A percentile compares a stretch with the other conserved stretches of the same genome.
Conservation (phyloP, 805 yeast species). For the Blastobotrys muscicola region DNA sequence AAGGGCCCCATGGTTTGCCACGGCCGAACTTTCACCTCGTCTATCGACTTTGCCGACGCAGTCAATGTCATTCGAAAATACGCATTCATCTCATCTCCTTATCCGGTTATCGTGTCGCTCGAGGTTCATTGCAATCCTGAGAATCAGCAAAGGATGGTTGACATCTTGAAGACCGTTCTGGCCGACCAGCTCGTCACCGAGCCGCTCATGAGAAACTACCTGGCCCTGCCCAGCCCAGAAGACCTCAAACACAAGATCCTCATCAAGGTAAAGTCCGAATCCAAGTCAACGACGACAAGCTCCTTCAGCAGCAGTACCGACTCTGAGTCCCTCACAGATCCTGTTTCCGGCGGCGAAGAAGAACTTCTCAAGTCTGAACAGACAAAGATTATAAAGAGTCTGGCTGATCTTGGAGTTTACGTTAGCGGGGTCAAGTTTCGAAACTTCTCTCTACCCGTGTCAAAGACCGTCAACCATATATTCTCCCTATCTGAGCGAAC, state of each 20-base stretch:
- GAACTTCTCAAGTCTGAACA: background rate
- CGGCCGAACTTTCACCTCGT: constrained; percentile 73
- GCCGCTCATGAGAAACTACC: constrained; percentile 28
- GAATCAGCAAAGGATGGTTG: constrained; percentile 54
- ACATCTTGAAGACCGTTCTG: constrained; percentile 44
- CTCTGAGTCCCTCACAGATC: background rate
- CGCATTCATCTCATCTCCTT: constrained; percentile 81
- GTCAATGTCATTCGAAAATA: constrained; percentile 66
- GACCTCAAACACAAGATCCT: constrained; percentile 62
- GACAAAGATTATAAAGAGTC: constrained; percentile 27
- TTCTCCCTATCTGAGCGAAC: constrained; percentile 80
- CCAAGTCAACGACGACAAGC: constrained; percentile 4
- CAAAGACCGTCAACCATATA: constrained; percentile 70
- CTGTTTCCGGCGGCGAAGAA: constrained; percentile 8
- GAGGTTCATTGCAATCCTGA: constrained; percentile 70
- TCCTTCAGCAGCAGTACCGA: background rate
- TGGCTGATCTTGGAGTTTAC: constrained; percentile 61
- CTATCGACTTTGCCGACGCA: constrained; percentile 62
- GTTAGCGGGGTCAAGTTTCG: constrained; percentile 67
- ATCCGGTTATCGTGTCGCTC: constrained; percentile 75
- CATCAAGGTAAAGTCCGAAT: constrained; percentile 64
- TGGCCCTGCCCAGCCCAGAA: constrained; percentile 59
- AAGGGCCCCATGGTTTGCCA: constrained; percentile 82
- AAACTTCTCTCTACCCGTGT: constrained; percentile 78
- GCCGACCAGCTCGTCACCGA: constrained; percentile 45